These are phyloP conservation scores for Paraphaeosphaeria minitans DNA, from an alignment of 2,329 filamentous ascomycete genomes.

Conservation along the genomic window DNA sequence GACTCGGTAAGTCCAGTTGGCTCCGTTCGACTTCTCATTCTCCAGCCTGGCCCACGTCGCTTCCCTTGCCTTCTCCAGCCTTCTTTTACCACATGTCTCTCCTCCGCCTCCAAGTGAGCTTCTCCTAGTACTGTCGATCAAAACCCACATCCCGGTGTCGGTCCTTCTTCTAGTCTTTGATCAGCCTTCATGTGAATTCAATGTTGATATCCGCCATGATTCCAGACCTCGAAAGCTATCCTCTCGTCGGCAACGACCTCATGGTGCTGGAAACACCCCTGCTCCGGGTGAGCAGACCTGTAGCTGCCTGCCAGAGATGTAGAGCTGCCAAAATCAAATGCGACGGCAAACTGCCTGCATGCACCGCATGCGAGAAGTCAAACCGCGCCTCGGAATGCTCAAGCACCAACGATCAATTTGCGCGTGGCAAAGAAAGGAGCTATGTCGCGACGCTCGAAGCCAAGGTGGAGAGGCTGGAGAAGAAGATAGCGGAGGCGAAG, in stretches of 20 bases:
- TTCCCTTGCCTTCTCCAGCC: conserved; percentile 18
- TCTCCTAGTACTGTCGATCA: not conserved
- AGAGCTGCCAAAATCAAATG: conserved; percentile 96
- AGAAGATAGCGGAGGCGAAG: conserved; percentile 68
- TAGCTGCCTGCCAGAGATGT: conserved; percentile 80
- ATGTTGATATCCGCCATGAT: conserved; percentile 19
- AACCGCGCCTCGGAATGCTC: conserved; percentile 87
- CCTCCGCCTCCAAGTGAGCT: conserved; percentile 5
- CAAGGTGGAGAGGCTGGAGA: conserved; percentile 85
- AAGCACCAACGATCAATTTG: conserved; percentile 94
- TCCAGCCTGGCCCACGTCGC: conserved; percentile 7
- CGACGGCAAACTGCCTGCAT: conserved; percentile 93
- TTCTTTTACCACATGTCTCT: conserved; percentile 11
- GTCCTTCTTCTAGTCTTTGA: conserved; percentile 11
- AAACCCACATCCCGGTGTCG: not conserved
- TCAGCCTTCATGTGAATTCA: conserved; percentile 12
- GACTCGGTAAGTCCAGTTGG: conserved; percentile 27
- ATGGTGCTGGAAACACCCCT: conserved; percentile 62
- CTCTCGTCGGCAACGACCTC: conserved; percentile 24
- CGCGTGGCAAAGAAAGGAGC: conserved; percentile 91
- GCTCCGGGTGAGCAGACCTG: conserved; percentile 75
- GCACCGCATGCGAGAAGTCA: conserved; percentile 91
- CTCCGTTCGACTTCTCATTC: conserved; percentile 7
- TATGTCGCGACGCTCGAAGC: conserved; percentile 96
- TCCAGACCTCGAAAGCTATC: conserved; percentile 19